Percentiles rank a stretch among this genome's conserved stretches.
phyloP scores from a whole-genome alignment of 192 early-diverging fungal species.

The Rhizophagus sp. region DNA sequence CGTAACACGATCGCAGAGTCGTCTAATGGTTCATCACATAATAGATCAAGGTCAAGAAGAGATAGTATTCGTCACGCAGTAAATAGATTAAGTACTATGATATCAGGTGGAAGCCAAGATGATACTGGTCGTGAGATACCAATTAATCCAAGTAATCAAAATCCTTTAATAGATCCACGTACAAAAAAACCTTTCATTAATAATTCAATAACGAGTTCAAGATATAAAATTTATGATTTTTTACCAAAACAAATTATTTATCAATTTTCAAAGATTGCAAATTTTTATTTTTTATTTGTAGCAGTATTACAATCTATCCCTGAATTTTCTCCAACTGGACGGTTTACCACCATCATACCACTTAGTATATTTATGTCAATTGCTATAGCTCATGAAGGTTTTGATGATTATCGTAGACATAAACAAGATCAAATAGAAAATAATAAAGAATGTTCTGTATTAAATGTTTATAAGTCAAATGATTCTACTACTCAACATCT shows the following conservation, averaged over 20 bases:
- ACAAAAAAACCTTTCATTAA: conserved; percentile 51
- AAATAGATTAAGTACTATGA: conserved; percentile 1
- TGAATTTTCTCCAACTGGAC: conserved; percentile 75
- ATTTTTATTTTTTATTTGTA: conserved; percentile 69
- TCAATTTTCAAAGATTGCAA: conserved; percentile 71
- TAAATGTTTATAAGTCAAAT: conserved; percentile 59
- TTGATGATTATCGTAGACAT: conserved; percentile 70
- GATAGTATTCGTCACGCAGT: not conserved
- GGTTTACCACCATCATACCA: conserved; percentile 76
- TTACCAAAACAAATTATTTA: conserved; percentile 63
- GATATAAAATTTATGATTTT: conserved; percentile 60
- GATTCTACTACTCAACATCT: conserved; percentile 45
- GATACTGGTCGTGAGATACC: conserved; percentile 32
- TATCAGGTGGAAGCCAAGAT: conserved; percentile 9
- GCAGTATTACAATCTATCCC: conserved; percentile 60
- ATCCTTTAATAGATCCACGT: conserved; percentile 41
- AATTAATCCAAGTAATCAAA: conserved; percentile 30
- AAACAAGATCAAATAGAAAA: conserved; percentile 66
- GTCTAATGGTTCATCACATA: too few species aligned
- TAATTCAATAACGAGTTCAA: conserved; percentile 63
- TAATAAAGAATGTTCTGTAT: conserved; percentile 52
- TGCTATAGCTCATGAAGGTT: conserved; percentile 78
- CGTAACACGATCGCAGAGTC: too few species aligned
- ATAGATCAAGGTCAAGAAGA: too few species aligned
- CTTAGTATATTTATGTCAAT: conserved; percentile 72